Base-by-base conservation (phyloP, 257 asterid species). In the Ophiorrhiza pumila region DNA sequence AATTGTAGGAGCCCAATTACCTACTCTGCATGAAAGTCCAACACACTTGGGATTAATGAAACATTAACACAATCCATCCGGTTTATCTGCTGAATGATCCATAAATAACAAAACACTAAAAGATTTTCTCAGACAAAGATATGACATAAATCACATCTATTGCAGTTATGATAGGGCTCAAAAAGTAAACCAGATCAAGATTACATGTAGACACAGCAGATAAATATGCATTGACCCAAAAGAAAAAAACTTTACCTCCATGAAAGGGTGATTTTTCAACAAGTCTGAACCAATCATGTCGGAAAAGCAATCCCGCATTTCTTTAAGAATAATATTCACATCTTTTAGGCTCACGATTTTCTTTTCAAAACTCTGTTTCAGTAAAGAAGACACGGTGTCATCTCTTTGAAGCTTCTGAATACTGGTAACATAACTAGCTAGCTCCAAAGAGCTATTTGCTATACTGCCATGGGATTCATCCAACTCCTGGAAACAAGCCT, bases 401-500 rank as follows among this genome's bases (percentile, higher is more conserved):
- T 94, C 97, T 81, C 84, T 79, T 65, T 88, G 83, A 79, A 87
- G 84, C 75, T 74, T 74, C 61, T 84, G 87, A 73, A 94, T 90
- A 75, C 80, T 80, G 68, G 80, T 80, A 71, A 86, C 81, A 75
- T 81, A 88, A 73, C 79, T 85, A 68, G 85, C 84, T 71, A 90
- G 77, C 85, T 86, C 96, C 72, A 79, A 50, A 69, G 86, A 81
- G 63, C 67, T 82, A 80, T 71, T 87, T 68, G 75, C 87, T 61
- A 80, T 45, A 77, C 82, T 84, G 78, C 90, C 89, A 79, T 73
- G 92, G 43, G 81, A 79, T 49, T 87, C 91, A 72, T 85, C 85
- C 82, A 91, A 82, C 83, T 91, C 96, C 78, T 86, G 87, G 86
- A 81, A 83, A 87, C 90, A 88, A 77, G 84, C 83, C 71, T 84